phyloP scores from a whole-genome alignment of 805 yeast species.

The Lipomyces starkeyi region DNA sequence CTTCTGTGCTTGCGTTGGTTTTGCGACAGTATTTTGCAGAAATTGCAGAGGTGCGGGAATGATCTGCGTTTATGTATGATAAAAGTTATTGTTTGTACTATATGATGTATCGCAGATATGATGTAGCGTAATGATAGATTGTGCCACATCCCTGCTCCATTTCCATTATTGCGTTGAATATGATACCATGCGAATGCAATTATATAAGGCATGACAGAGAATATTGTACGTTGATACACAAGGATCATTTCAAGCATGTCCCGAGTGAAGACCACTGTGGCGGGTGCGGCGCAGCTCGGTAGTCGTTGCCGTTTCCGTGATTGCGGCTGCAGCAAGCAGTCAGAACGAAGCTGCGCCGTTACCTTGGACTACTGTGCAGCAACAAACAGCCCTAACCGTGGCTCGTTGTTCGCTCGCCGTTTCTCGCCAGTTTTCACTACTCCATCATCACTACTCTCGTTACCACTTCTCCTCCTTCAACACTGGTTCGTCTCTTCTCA shows the following conservation, averaged over 20 bases:
- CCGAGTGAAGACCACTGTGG: too few species aligned
- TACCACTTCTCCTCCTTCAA: neutral
- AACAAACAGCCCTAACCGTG: neutral
- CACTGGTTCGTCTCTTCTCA: neutral
- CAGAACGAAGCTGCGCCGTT: neutral
- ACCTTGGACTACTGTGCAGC: neutral
- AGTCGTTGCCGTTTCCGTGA: too few species aligned
- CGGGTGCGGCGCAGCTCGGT: too few species aligned
- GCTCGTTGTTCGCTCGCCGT: neutral
- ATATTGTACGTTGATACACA: too few species aligned
- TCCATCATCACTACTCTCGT: neutral
- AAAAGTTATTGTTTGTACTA: neutral
- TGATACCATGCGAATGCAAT: too few species aligned
- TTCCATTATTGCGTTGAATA: too few species aligned
- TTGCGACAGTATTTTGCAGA: constrained; percentile 91
- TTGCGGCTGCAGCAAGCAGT: too few species aligned
- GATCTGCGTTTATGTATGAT: neutral
- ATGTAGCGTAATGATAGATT: too few species aligned
- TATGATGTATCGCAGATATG: neutral
- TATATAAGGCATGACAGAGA: too few species aligned
- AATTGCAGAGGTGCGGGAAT: constrained; percentile 50
- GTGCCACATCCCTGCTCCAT: too few species aligned
- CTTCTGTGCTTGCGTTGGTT: constrained; percentile 86
- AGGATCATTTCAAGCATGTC: too few species aligned
- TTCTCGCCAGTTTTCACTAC: neutral